Evolutionary conservation across 106 monocot genomes (phyloP).

Genomic region (Platanthera zijinensis): DNA sequence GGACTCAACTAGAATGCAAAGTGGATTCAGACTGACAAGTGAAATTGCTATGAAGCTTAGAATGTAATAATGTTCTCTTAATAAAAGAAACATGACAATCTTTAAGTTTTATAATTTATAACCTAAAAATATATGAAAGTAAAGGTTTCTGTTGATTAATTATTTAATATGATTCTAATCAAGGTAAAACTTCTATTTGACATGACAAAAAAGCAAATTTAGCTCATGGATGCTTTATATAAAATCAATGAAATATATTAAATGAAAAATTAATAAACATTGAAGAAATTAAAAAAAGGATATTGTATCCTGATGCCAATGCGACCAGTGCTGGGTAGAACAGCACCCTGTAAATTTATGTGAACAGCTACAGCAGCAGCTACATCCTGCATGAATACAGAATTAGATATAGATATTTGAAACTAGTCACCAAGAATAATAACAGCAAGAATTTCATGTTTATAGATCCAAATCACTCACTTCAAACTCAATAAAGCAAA

Average conservation of each 20-base stretch:
- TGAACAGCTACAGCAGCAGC: conserved; percentile 69
- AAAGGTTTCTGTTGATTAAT: no score
- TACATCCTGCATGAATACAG: conserved; percentile 57
- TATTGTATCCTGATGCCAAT: conserved; percentile 98
- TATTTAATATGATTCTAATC: no score
- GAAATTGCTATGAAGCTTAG: no score
- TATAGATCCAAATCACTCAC: conserved; percentile 21
- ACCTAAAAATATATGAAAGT: no score
- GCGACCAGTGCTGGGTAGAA: conserved; percentile 87
- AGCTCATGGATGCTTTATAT: no score
- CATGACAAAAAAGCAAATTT: no score
- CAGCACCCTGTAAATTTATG: conserved; percentile 87
- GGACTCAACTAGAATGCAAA: no score
- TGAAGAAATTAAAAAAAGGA: conserved; percentile 41
- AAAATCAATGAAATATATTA: not conserved
- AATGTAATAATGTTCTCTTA: no score
- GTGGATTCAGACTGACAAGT: no score
- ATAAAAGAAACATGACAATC: no score
- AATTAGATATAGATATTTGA: not conserved
- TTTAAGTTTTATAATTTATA: no score
- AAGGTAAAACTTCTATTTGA: no score
- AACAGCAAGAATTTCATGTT: not conserved
- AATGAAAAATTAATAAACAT: not conserved
- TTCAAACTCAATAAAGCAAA: conserved; percentile 97
- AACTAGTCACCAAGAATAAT: not conserved